These are phyloP conservation scores for Eimeria tenella DNA, from an alignment of 169 alveolate genomes.

Conservation along the genomic window DNA sequence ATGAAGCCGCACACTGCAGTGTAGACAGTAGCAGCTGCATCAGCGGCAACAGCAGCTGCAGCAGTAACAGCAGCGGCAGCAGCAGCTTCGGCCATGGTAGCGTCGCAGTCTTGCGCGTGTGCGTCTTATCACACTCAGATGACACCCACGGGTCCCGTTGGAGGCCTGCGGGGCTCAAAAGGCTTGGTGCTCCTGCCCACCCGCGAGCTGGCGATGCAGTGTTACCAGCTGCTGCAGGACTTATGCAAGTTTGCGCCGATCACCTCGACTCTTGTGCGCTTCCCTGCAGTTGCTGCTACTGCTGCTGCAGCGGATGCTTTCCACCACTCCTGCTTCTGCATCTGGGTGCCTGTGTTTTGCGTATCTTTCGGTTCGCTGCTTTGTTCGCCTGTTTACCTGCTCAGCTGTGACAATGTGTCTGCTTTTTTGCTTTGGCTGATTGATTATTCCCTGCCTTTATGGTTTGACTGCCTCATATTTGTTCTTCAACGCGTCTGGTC, in stretches of 20 bases:
- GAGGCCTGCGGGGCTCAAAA: constrained; percentile 87
- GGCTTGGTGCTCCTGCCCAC: constrained; percentile 93
- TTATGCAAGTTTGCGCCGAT: constrained; percentile 89
- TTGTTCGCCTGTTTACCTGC: not conserved
- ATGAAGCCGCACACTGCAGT: not conserved
- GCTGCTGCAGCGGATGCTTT: constrained; percentile 1
- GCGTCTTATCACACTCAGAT: constrained; percentile 15
- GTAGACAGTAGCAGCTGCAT: not conserved
- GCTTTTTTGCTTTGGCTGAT: not conserved
- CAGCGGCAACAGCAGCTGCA: not conserved
- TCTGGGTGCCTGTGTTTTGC: not conserved
- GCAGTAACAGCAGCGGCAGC: not conserved
- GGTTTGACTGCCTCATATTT: not conserved
- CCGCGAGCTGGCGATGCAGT: constrained; percentile 95
- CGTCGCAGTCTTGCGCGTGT: not conserved
- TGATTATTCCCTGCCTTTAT: not conserved
- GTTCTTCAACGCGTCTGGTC: not conserved
- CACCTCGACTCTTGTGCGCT: constrained; percentile 85
- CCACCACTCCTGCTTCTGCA: not conserved
- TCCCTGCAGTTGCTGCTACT: constrained; percentile 30
- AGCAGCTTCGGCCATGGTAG: not conserved
- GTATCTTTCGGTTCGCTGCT: not conserved
- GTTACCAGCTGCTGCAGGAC: constrained; percentile 87
- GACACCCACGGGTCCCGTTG: constrained; percentile 42
- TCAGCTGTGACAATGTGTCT: not conserved